A percentile compares a stretch with the other conserved stretches of the same genome.
These are phyloP conservation scores for Hymenoscyphus fraxineus DNA, from an alignment of 2,329 filamentous ascomycete genomes.

Conservation along the genomic window DNA sequence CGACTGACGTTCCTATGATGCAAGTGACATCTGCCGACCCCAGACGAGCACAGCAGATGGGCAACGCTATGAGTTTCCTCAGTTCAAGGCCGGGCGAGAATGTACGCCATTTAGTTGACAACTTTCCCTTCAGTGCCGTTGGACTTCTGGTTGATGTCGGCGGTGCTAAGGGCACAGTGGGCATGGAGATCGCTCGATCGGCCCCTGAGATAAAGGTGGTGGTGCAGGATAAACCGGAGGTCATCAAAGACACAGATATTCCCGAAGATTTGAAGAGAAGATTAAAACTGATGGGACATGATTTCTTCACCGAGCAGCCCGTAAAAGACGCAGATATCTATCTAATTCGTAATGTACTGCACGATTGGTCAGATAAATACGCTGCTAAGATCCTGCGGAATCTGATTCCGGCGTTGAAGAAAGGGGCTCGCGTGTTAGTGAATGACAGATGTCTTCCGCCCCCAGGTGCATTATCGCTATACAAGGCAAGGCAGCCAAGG, in stretches of 20 bases:
- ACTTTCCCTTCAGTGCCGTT: not conserved
- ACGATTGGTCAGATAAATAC: constrained; percentile 47
- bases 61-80: constrained; percentile 7
- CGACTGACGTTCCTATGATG: constrained; percentile 1
- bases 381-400: too few species aligned
- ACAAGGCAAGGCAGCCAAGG: not conserved
- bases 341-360: constrained; percentile 44
- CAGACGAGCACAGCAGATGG: not conserved
- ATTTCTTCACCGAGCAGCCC: too few species aligned
- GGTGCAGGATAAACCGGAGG: constrained; percentile 37
- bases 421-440: constrained; percentile 37
- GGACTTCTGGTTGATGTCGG: constrained; percentile 21
- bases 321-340: constrained; percentile 43
- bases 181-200: constrained; percentile 23
- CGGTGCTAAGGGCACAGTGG: constrained; percentile 26
- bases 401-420: constrained; percentile 40
- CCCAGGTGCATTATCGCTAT: constrained; percentile 1
- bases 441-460: constrained; percentile 5
- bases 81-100: not conserved
- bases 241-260: constrained; percentile 29
- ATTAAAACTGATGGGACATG: constrained; percentile 37
- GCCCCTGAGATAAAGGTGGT: constrained; percentile 29
- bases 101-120: not conserved
- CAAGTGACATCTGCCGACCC: not conserved
- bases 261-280: constrained; percentile 19